Conservation (phyloP, 345 rosid species). For the Mallotus nudiflorus region DNA sequence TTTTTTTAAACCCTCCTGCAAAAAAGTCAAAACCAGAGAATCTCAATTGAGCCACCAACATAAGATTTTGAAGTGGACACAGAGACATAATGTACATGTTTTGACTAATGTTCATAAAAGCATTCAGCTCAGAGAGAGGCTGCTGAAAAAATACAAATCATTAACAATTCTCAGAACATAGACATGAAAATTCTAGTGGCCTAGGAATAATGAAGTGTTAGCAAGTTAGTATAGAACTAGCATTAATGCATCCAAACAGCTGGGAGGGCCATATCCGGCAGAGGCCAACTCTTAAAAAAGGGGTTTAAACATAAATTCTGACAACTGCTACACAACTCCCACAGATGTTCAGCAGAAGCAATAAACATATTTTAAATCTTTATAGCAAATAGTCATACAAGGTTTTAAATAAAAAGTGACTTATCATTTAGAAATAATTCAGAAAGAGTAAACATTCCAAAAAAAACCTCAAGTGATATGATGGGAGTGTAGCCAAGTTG, state of each 20-base stretch:
- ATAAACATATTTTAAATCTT: conserved; percentile 5
- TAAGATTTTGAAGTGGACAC: background rate
- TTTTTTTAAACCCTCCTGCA: conserved; percentile 81
- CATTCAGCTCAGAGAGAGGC: background rate
- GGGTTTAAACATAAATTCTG: background rate
- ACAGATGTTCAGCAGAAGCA: background rate
- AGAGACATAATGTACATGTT: background rate
- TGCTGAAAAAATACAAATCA: background rate
- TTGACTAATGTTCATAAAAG: background rate
- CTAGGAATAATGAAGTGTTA: too few species aligned
- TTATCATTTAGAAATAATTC: background rate
- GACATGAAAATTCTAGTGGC: background rate
- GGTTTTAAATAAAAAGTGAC: conserved; percentile 6
- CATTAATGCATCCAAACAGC: background rate
- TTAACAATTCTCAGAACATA: background rate
- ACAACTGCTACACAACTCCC: background rate
- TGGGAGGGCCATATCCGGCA: background rate
- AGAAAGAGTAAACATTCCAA: conserved; percentile 13
- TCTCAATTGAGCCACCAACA: background rate
- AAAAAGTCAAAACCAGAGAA: conserved; percentile 1
- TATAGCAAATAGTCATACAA: conserved; percentile 6
- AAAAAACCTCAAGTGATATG: conserved; percentile 76
- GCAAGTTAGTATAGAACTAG: background rate
- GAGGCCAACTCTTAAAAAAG: background rate
- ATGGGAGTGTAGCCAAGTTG: conserved; percentile 77